Evolutionary conservation across 2,329 filamentous ascomycete species (phyloP).

Genomic region (Lasiodiplodia hormozganensis): DNA sequence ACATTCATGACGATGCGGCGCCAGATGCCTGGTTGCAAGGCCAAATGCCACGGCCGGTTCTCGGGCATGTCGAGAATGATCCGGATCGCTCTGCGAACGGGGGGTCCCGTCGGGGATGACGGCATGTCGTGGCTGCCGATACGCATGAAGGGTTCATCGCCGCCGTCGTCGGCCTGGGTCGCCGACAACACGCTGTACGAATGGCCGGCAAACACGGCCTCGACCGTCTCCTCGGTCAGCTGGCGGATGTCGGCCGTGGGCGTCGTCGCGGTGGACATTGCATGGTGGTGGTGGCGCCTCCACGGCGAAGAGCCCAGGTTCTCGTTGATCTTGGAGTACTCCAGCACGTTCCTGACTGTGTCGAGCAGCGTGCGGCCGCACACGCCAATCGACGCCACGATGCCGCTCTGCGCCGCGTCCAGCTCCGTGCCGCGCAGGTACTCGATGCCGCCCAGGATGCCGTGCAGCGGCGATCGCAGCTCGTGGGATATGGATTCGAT

Average conservation of each 20-base stretch:
- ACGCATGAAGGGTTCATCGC: background rate
- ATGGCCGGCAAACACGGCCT: constrained; percentile 36
- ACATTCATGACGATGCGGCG: constrained; percentile 67
- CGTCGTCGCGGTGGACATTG: background rate
- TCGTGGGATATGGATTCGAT: constrained; percentile 52
- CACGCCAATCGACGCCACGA: constrained; percentile 39
- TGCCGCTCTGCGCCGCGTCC: background rate
- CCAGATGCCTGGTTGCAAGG: constrained; percentile 60
- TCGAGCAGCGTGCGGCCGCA: constrained; percentile 52
- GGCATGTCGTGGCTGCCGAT: background rate
- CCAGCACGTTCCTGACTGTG: constrained; percentile 42
- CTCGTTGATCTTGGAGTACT: constrained; percentile 47
- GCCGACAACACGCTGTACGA: background rate
- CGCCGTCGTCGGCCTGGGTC: no score
- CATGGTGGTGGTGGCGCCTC: background rate
- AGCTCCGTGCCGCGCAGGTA: constrained; percentile 31
- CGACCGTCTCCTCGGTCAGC: constrained; percentile 45
- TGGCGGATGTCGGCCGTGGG: constrained; percentile 41
- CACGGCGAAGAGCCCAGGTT: constrained; percentile 30
- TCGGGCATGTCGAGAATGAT: constrained; percentile 62
- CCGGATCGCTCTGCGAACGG: background rate
- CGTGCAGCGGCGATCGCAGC: constrained; percentile 10
- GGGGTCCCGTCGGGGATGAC: background rate
- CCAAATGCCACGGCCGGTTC: constrained; percentile 57
- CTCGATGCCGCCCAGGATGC: constrained; percentile 14